Evolutionary conservation across 148 eudicot genomes (phyloP).

Genomic region (Nepenthes gracilis): DNA sequence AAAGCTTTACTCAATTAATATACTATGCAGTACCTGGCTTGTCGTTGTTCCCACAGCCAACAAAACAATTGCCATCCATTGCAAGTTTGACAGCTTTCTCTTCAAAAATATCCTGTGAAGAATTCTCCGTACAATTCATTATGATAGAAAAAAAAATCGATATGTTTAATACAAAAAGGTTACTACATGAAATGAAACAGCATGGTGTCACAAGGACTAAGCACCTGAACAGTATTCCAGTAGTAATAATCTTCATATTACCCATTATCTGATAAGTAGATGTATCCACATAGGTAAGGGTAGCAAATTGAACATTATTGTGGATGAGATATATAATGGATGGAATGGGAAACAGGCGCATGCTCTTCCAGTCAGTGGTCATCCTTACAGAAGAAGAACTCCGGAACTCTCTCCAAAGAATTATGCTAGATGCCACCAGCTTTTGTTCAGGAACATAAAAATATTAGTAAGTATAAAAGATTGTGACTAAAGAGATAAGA

Average conservation of each 20-base stretch:
- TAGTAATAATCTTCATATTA: conserved; percentile 91
- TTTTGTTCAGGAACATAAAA: conserved; percentile 3
- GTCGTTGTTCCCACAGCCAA: conserved; percentile 96
- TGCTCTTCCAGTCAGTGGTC: conserved; percentile 87
- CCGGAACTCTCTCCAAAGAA: conserved; percentile 70
- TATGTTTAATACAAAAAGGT: background rate
- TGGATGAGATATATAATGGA: conserved; percentile 89
- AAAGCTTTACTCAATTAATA: background rate
- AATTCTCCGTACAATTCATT: background rate
- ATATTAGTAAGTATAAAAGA: conserved; percentile 2
- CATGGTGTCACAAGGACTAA: conserved; percentile 1
- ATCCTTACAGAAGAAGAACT: conserved; percentile 63
- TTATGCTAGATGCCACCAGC: conserved; percentile 58
- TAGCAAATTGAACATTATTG: conserved; percentile 97
- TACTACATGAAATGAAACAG: background rate
- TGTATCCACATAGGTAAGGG: conserved; percentile 87
- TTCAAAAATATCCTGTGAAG: conserved; percentile 64
- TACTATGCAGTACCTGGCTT: conserved; percentile 62
- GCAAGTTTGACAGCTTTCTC: conserved; percentile 85
- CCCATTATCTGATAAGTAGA: conserved; percentile 98
- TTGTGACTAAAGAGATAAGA: background rate
- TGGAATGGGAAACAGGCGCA: conserved; percentile 87
- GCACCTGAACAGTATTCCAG: conserved; percentile 87
- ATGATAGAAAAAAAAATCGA: background rate
- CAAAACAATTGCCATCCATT: conserved; percentile 89